Base-by-base conservation (phyloP, 2,329 filamentous ascomycete species). In the Proliferodiscus dingleyae region DNA sequence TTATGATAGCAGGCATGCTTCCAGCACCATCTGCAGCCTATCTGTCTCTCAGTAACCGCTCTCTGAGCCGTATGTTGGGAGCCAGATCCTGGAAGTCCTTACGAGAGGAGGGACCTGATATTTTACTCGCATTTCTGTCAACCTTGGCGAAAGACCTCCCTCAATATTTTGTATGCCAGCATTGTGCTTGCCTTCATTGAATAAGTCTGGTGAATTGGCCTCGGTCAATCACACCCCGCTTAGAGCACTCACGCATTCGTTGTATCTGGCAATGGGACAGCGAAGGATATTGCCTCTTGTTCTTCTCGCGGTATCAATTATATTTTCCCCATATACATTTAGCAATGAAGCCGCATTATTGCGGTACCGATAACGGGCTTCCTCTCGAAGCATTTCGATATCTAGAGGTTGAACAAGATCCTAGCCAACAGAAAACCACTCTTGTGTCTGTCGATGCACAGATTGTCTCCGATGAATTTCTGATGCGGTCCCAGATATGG, bases 401-500 rank as follows among this genome's bases (percentile, higher is more conserved):
- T 24, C 6, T 46, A 26, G 49, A 54, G 24, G 50, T 50, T 36
- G 21, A 38, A 26, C 26, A 50, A 7, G 38, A 41, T 24, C 37
- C 45, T 6, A 28, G 15, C 18, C 21, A 37, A 21, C 32, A 30
- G 28, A 47, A 40, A 33, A 45, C 26, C 28, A 47, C 43, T 29
- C 46, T 54, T 29, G 24, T 52, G 30, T 54, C 51, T 41, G 44
- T 52, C 24, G 43, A 52, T 33, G 49, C 51, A 32, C 43, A 46
- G 24, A 49, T 54, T 44, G 37, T 47, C 37, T 49, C 43, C 28
- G 46, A 52, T 38, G 50, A 52, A 39, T 15, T 54, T 44, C 36
- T 52, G 23, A 39, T 55, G 40, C 48, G 51, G 21, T 54, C 54
- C 33, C 52, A 57, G 43, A 38, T 24, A 29, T 57, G 53, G 50